A percentile compares a stretch with the other conserved stretches of the same genome.
Conservation (phyloP, 768 basidiomycete genomes). For the Hirschioporus abietinus region DNA sequence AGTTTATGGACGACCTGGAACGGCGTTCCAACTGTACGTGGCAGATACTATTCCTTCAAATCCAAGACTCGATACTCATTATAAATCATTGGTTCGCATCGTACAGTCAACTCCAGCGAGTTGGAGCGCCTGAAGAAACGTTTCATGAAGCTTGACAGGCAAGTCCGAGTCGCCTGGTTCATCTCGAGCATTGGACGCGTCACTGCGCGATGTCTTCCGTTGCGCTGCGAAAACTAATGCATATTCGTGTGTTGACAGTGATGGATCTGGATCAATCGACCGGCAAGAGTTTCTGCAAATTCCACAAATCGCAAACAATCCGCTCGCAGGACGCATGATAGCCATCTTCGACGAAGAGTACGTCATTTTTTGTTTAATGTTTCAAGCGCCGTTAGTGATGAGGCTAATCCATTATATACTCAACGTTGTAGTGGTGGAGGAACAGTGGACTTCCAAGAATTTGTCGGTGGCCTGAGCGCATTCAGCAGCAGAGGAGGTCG, state of each 20-base stretch:
- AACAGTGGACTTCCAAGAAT: constrained; percentile 98
- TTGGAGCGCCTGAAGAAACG: constrained; percentile 95
- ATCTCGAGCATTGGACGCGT: constrained; percentile 1
- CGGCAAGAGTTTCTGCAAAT: constrained; percentile 98
- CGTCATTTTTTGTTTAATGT: constrained; percentile 28
- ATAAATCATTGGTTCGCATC: background rate
- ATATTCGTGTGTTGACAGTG: constrained; percentile 38
- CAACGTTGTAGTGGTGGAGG: constrained; percentile 75
- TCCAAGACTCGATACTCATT: background rate
- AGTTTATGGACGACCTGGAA: constrained; percentile 98
- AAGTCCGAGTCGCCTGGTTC: constrained; percentile 14
- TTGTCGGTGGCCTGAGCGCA: constrained; percentile 95
- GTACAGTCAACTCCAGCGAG: constrained; percentile 86
- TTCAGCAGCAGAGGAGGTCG: constrained; percentile 95
- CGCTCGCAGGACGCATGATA: constrained; percentile 94
- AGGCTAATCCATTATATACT: background rate
- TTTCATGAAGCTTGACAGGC: constrained; percentile 99
- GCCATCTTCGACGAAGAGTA: constrained; percentile 99
- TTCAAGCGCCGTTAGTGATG: constrained; percentile 1
- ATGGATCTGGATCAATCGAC: constrained; percentile 97
- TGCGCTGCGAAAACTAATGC: background rate
- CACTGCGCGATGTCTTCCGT: background rate
- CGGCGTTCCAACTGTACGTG: constrained; percentile 93
- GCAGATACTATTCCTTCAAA: background rate
- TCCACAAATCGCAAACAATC: constrained; percentile 98